Evolutionary conservation across 1,139 yeast species (phyloP), one percentile per base, ranked within the genome.

Genomic region (Cylindricascospora bacillispora): DNA sequence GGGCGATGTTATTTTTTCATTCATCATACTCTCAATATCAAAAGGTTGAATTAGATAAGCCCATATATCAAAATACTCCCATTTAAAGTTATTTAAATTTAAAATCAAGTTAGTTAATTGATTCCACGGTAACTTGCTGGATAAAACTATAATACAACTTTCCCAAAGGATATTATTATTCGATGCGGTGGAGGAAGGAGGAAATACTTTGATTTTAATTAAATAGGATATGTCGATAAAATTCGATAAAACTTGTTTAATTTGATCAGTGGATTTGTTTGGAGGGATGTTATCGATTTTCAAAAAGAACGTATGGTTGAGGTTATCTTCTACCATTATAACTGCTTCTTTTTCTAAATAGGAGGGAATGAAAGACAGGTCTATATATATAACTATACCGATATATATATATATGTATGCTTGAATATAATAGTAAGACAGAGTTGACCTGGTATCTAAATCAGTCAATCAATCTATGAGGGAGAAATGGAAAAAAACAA

Each of bases 231-330:
- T 48, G 29, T 46, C 52, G 18, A 52, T 40, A 22, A 51, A 45
- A 5, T 52, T 49, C 21, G 55, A 52, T 5, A 52, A 41, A 24
- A 50, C 34, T 32, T 51, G 49, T 30, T 44, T 46, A 12, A 52
- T 42, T 30, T 52, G 53, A 27, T 45, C 45, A 56, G 56, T 51
- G 18, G 41, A 41, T 35, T 52, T 50, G 13, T 48, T 49, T 20
- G 53, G 54, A 21, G 57, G 56, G 18, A 52, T 30, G 37, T 52
- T 50, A 31, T 51, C 56, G 14, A 52, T 43, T 30, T 47, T 39
- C 13, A 44, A 20, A 4, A 18, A 22, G 4, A 25, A 12, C 4
- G 16, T 18, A 20, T 16, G 15, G 10, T 10, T 17, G 20, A 6
- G 10, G 6, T 17, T 17, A 17, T 17, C 20, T 22, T n/a, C 9